phyloP scores from a whole-genome alignment of 805 yeast genomes.

The Pichia phayaonensis region DNA sequence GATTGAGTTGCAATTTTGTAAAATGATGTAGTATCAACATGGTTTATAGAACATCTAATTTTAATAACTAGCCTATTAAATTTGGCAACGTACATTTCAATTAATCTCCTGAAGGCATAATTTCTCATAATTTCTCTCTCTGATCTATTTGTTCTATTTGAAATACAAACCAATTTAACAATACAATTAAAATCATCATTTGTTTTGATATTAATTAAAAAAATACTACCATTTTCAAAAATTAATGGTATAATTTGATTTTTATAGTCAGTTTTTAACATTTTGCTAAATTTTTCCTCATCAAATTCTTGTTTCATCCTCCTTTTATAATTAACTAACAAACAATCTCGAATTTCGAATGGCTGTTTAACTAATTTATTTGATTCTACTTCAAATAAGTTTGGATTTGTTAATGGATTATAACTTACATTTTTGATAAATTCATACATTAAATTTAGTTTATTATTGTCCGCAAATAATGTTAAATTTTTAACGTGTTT shows the following conservation, averaged over 20 bases:
- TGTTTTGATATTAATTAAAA: constrained; percentile 23
- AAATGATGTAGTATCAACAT: constrained; percentile 14
- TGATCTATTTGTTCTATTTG: constrained; percentile 17
- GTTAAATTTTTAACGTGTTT: constrained; percentile 9
- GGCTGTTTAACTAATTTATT: constrained; percentile 16
- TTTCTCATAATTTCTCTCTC: constrained; percentile 24
- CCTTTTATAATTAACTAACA: constrained; percentile 21
- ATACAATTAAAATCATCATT: constrained; percentile 12
- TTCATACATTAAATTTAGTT: constrained; percentile 25
- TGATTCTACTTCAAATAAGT: constrained; percentile 3
- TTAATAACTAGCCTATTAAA: constrained; percentile 19
- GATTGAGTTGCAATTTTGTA: constrained; percentile 23
- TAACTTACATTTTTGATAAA: constrained; percentile 25
- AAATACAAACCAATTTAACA: constrained; percentile 21
- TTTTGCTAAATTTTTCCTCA: constrained; percentile 22
- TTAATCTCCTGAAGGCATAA: constrained; percentile 22
- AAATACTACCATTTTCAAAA: constrained; percentile 24
- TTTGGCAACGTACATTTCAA: constrained; percentile 28
- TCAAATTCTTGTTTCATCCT: constrained; percentile 25
- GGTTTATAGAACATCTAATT: constrained; percentile 18
- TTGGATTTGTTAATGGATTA: constrained; percentile 11
- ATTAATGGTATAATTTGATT: constrained; percentile 28
- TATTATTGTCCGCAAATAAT: constrained; percentile 19
- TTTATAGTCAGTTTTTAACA: constrained; percentile 19
- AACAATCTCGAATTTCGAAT: constrained; percentile 21